phyloP scores from a whole-genome alignment of 1,139 yeast genomes.

The Petasospora rhodanensis region DNA sequence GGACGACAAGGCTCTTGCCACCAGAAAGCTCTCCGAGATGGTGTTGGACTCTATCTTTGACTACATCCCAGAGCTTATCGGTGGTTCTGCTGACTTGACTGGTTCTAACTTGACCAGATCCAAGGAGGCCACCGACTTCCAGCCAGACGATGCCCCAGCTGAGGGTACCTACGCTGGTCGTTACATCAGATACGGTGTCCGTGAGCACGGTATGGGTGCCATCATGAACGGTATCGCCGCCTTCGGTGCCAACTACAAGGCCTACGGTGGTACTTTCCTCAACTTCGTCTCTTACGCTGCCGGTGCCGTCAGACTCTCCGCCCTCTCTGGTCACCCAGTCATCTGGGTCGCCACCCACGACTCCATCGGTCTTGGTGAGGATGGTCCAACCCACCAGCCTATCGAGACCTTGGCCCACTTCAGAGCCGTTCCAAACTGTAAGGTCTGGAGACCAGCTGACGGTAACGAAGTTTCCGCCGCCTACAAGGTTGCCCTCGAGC shows the following conservation, averaged over 20 bases:
- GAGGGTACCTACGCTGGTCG: constrained; percentile 90
- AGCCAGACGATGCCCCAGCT: constrained; percentile 67
- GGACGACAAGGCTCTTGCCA: constrained; percentile 78
- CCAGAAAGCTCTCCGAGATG: constrained; percentile 91
- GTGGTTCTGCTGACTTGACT: constrained; percentile 98
- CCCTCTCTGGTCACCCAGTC: constrained; percentile 89
- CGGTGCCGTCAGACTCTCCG: constrained; percentile 95
- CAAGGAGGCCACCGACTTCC: constrained; percentile 84
- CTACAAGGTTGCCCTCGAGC: constrained; percentile 72
- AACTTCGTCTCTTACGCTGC: constrained; percentile 98
- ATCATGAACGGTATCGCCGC: constrained; percentile 97
- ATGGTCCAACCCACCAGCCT: constrained; percentile 99
- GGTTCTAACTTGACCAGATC: constrained; percentile 97
- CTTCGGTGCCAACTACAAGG: constrained; percentile 87
- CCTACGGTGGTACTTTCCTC: constrained; percentile 97
- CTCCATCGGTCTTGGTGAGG: constrained; percentile 99
- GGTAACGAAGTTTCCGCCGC: constrained; percentile 99
- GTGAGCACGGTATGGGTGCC: constrained; percentile 99
- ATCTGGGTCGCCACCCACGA: constrained; percentile 99
- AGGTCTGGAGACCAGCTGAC: constrained; percentile 99
- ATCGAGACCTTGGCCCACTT: constrained; percentile 97
- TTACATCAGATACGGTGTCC: constrained; percentile 96
- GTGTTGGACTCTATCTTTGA: constrained; percentile 64
- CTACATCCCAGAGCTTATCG: constrained; percentile 81
- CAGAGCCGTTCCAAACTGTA: constrained; percentile 92